Base-by-base conservation (phyloP, 768 basidiomycete genomes). In the Galerina marginata region DNA sequence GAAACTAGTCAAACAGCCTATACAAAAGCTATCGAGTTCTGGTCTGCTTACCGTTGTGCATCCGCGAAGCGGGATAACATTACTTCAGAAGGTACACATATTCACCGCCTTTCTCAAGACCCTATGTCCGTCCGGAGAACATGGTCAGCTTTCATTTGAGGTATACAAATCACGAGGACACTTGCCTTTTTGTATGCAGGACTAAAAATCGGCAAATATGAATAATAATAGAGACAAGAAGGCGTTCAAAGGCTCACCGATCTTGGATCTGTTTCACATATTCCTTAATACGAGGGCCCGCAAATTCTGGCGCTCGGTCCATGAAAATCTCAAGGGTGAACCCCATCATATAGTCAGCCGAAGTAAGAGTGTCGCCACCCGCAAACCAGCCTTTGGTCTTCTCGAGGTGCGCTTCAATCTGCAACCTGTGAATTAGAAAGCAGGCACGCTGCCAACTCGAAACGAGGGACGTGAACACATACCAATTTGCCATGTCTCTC, bases 31-130 rank as follows among this genome's bases (percentile, higher is more conserved):
- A 33, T 33, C 29, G 7, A 4, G 7, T 33, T 33, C 29, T 33
- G 29, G 29, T 33, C 7, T 2, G 29, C 29, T 3, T 2, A 33
- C 9, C 46, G 7, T 48, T 29, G n/a, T n/a, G 15, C 9, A 3
- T 50, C 26, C 26, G 20, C 20, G 20, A 39, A 16, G 16, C 7
- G 37, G 15, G 16, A 23, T 26, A 7, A 1, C n/a, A 40, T 16
- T 53, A 52, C 12, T 46, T 14, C 38, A 64, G 23, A 20, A 63
- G 6, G 38, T 70, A 75, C 6, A 64, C 64, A 59, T 74, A 76
- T 43, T 72, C 62, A 25, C 75, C 75, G 10, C 74, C 74, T 46
- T 69, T 74, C 56, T 75, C 67, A 20, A 76, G 62, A 6, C 68
- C 74, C 73, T 74, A 44, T 26, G 12, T 49, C 6, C 5, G 3